phyloP scores from a whole-genome alignment of 495 filamentous ascomycete species.

The Achaetomiella virescens region DNA sequence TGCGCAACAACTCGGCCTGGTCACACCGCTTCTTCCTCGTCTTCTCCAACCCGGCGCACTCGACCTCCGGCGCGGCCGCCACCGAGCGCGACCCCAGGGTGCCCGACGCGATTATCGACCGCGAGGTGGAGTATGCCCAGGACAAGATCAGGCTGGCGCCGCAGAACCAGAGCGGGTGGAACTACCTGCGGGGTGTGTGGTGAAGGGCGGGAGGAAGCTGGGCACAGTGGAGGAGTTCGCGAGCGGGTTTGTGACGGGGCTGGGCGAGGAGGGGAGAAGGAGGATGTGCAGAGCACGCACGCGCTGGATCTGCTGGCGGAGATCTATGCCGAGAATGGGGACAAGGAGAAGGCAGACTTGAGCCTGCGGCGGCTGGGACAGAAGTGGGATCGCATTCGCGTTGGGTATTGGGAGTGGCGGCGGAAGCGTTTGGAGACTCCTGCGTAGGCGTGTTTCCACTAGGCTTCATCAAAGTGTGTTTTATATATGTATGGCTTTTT shows the following conservation, averaged over 20 bases:
- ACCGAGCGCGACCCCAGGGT: constrained; percentile 45
- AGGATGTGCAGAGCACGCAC: constrained; percentile 65
- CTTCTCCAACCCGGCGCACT: constrained; percentile 57
- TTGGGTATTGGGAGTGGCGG: constrained; percentile 87
- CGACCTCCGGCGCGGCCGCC: constrained; percentile 42
- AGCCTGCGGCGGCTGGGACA: constrained; percentile 68
- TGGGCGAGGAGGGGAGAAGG: constrained; percentile 32
- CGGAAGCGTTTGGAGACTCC: constrained; percentile 33
- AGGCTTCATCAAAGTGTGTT: too few relatives aligned
- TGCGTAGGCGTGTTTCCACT: constrained; percentile 3
- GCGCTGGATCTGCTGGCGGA: constrained; percentile 89
- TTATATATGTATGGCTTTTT: too few relatives aligned
- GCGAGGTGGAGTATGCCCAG: constrained; percentile 68
- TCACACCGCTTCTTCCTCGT: constrained; percentile 90
- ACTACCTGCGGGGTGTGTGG: constrained; percentile 75
- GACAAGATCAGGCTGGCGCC: constrained; percentile 68
- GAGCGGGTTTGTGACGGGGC: constrained; percentile 53
- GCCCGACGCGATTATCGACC: constrained; percentile 58
- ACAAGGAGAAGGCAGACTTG: constrained; percentile 52
- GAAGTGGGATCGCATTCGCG: constrained; percentile 84
- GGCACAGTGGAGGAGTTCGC: constrained; percentile 58
- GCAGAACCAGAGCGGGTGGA: constrained; percentile 92
- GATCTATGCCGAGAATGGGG: constrained; percentile 59
- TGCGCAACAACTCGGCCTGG: constrained; percentile 95
- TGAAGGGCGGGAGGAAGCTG: constrained; percentile 54